phyloP scores from a whole-genome alignment of 2,329 filamentous ascomycete genomes.

The Coniochaeta pulveracea region DNA sequence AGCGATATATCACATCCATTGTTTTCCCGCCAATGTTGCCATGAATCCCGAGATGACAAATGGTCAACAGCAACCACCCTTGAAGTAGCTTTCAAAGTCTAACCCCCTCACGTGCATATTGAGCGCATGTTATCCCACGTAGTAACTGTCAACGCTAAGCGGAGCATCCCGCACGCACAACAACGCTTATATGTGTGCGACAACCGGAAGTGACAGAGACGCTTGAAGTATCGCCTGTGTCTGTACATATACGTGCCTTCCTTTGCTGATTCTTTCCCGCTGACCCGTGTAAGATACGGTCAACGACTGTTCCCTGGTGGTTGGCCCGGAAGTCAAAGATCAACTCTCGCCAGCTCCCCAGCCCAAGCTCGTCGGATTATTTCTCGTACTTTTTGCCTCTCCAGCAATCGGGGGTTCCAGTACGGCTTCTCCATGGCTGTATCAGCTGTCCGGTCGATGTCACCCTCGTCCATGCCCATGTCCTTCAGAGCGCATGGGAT shows the following conservation, averaged over 20 bases:
- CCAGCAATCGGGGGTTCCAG: background rate
- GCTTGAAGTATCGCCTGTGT: conserved; percentile 35
- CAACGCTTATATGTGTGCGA: conserved; percentile 67
- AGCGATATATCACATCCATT: conserved; percentile 58
- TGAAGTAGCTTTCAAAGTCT: too few relatives aligned
- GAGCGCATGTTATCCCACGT: conserved; percentile 66
- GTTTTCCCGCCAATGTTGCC: conserved; percentile 71
- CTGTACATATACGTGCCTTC: background rate
- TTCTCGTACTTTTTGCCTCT: background rate
- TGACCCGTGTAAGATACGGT: conserved; percentile 59
- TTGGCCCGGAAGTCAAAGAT: conserved; percentile 56
- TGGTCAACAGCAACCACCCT: too few relatives aligned
- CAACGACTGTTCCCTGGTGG: conserved; percentile 63
- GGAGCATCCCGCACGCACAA: conserved; percentile 67
- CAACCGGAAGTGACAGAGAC: conserved; percentile 68
- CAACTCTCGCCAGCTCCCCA: background rate
- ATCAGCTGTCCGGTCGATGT: background rate
- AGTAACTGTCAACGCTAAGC: conserved; percentile 56
- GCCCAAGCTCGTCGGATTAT: background rate
- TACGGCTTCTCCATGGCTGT: background rate
- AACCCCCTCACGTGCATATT: conserved; percentile 66
- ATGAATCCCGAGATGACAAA: conserved; percentile 52
- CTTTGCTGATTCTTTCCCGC: conserved; percentile 13
- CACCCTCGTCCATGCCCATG: background rate
- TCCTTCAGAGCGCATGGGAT: background rate